phyloP scores from a whole-genome alignment of 108 stramenopile genomes.

The Skeletonema marinoi region DNA sequence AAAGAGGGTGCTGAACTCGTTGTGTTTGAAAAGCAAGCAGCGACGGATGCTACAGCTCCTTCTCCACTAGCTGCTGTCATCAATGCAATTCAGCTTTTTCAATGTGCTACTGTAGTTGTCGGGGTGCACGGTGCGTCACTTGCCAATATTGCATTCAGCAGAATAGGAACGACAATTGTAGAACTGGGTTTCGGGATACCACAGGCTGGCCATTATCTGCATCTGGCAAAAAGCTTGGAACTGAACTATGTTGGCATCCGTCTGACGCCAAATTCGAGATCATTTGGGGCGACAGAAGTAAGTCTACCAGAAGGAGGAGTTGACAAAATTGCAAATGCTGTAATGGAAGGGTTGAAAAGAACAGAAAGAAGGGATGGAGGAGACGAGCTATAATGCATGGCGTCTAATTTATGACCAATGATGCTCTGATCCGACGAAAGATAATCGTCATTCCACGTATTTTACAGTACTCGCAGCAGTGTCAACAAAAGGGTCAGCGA shows the following conservation, averaged over 20 bases:
- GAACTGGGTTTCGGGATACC: slow-evolving; percentile 23
- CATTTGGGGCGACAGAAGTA: slow-evolving; percentile 27
- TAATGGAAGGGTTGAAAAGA: slow-evolving; percentile 8
- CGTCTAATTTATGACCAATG: not conserved
- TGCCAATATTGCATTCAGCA: slow-evolving; percentile 25
- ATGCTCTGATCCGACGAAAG: not conserved
- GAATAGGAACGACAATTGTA: slow-evolving; percentile 11
- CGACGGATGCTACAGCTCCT: not conserved
- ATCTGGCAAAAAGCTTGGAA: slow-evolving; percentile 17
- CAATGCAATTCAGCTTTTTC: slow-evolving; percentile 14
- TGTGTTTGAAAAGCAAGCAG: slow-evolving; percentile 8
- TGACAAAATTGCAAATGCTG: slow-evolving; percentile 8
- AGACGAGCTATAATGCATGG: not conserved
- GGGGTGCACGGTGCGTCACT: slow-evolving; percentile 31
- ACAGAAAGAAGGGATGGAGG: not conserved
- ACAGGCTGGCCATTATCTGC: slow-evolving; percentile 23
- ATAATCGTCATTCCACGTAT: no score
- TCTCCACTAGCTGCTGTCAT: slow-evolving; percentile 14
- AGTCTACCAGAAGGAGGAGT: slow-evolving; percentile 12
- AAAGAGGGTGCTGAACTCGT: slow-evolving; percentile 11
- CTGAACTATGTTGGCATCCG: slow-evolving; percentile 13
- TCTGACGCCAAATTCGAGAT: slow-evolving; percentile 18
- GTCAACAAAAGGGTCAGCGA: no score
- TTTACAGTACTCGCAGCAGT: no score
- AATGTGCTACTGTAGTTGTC: slow-evolving; percentile 20